These are phyloP conservation scores for Skeletonema marinoi DNA, from an alignment of 108 stramenopile genomes.

Conservation along the genomic window DNA sequence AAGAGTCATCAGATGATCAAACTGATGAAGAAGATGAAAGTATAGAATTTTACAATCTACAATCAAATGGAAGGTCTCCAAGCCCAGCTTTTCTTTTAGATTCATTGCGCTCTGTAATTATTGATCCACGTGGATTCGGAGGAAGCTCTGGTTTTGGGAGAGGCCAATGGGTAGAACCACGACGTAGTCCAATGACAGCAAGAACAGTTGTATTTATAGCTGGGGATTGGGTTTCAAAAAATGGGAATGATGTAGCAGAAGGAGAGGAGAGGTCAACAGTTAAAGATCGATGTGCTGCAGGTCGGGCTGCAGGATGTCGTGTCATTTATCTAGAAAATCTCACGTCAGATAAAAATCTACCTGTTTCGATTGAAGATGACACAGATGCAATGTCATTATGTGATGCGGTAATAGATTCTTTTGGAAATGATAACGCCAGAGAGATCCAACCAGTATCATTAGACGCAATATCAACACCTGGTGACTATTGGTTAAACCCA, in stretches of 20 bases:
- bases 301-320: conserved; percentile 66
- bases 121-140: conserved; percentile 83
- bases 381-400: conserved; percentile 36
- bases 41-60: conserved; percentile 37
- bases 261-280: conserved; percentile 9
- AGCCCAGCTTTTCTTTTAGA: conserved; percentile 68
- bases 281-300: conserved; percentile 58
- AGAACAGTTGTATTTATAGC: conserved; percentile 67
- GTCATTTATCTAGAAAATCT: conserved; percentile 64
- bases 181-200: conserved; percentile 61
- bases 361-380: conserved; percentile 26
- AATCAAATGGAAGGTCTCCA: conserved; percentile 44
- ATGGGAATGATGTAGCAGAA: neutral
- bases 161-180: conserved; percentile 62
- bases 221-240: conserved; percentile 40
- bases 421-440: conserved; percentile 49
- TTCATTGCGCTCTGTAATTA: conserved; percentile 53
- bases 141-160: conserved; percentile 78
- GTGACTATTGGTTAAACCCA: conserved; percentile 85
- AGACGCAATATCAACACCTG: conserved; percentile 82
- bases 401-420: conserved; percentile 53
- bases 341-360: neutral
- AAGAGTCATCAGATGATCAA: neutral
- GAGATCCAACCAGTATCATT: conserved; percentile 49
- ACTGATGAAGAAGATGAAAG: conserved; percentile 14